These are phyloP conservation scores for Melanogaster broomeanus DNA, from an alignment of 768 basidiomycete genomes.

Conservation along the genomic window DNA sequence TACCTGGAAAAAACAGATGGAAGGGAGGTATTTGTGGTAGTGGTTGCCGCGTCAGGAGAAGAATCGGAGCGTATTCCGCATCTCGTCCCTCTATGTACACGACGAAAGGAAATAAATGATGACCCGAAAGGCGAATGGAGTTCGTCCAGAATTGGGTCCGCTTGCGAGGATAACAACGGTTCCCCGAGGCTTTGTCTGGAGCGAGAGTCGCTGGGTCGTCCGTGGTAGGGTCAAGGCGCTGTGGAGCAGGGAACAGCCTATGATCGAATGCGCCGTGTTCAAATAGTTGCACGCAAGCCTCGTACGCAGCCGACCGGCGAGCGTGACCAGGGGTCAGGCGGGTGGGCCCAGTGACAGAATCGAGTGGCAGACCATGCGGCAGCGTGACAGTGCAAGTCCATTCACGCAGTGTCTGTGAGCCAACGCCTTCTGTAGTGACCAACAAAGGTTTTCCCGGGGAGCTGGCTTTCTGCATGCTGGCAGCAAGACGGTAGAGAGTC, in stretches of 20 bases:
- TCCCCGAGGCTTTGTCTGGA: constrained; percentile 39
- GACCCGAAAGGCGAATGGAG: constrained; percentile 26
- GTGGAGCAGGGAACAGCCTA: constrained; percentile 38
- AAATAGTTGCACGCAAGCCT: constrained; percentile 52
- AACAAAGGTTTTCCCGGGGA: constrained; percentile 17
- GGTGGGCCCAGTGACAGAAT: constrained; percentile 45
- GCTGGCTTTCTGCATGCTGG: constrained; percentile 18
- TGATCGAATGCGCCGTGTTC: constrained; percentile 53
- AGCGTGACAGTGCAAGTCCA: constrained; percentile 54
- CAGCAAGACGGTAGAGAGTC: constrained; percentile 54
- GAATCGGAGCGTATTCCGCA: constrained; percentile 54
- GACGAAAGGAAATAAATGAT: constrained; percentile 41
- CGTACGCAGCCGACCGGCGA: constrained; percentile 59
- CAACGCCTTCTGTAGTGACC: constrained; percentile 22
- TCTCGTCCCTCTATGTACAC: constrained; percentile 30
- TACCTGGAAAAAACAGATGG: constrained; percentile 59
- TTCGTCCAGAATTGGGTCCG: constrained; percentile 70
- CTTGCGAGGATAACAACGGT: constrained; percentile 57
- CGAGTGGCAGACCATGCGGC: constrained; percentile 42
- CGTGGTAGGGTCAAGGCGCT: constrained; percentile 1
- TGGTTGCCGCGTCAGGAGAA: constrained; percentile 67
- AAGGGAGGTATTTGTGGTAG: constrained; percentile 59
- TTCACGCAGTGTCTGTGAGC: constrained; percentile 15
- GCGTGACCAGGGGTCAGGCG: constrained; percentile 52
- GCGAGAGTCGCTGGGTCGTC: constrained; percentile 9